Percentiles rank a stretch among this genome's conserved stretches.
Conservation (phyloP, 305 asterid genomes). For the Plantago coronopus region DNA sequence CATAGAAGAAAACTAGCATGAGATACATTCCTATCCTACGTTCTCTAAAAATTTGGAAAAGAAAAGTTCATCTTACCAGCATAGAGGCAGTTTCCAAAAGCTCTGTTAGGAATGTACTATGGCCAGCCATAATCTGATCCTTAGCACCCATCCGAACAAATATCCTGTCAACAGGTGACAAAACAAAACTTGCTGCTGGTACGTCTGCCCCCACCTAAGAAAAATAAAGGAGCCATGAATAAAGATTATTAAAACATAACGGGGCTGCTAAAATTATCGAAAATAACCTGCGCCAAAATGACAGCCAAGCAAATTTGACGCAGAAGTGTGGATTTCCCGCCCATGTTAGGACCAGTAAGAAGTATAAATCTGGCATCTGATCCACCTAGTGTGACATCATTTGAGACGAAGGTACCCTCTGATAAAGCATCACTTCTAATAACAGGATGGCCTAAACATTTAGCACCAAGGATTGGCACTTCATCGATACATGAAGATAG, state of each 20-base stretch:
- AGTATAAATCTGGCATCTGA: conserved; percentile 72
- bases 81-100: conserved; percentile 90
- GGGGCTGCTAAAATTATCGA: conserved; percentile 12
- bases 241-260: conserved; percentile 10
- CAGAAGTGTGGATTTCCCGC: conserved; percentile 95
- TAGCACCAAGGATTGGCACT: conserved; percentile 60
- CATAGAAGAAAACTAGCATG: conserved; percentile 1
- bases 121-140: conserved; percentile 96
- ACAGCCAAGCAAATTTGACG: conserved; percentile 96
- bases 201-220: conserved; percentile 91
- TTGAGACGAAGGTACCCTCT: conserved; percentile 82
- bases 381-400: conserved; percentile 80
- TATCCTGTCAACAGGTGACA: conserved; percentile 78
- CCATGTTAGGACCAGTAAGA: conserved; percentile 99
- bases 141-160: conserved; percentile 99
- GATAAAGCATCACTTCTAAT: conserved; percentile 71
- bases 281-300: conserved; percentile 85
- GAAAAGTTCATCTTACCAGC: conserved; percentile 55
- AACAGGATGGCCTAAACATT: conserved; percentile 85
- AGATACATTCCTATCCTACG: conserved; percentile 6
- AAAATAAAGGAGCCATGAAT: conserved; percentile 25
- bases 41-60: neutral
- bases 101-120: conserved; percentile 95
- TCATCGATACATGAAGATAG: conserved; percentile 45
- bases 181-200: conserved; percentile 71